These are phyloP conservation scores for Lachnellula hyalina DNA, from an alignment of 2,329 filamentous ascomycete genomes.

Conservation along the genomic window DNA sequence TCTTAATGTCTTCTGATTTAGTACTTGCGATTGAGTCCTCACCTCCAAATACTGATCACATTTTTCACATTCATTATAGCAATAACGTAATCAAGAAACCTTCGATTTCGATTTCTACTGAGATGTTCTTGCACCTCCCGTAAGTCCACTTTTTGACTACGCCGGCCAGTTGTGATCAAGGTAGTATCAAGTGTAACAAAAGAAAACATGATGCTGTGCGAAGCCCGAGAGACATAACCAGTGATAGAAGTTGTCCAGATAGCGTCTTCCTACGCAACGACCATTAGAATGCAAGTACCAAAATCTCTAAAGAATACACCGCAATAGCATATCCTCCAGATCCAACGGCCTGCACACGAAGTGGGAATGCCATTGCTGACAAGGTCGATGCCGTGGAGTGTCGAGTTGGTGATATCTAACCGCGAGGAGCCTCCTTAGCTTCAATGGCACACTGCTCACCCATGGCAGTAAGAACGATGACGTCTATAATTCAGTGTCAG, in stretches of 20 bases:
- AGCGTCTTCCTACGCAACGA: slow-evolving; percentile 38
- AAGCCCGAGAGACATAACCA: slow-evolving; percentile 32
- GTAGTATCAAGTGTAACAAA: slow-evolving; percentile 28
- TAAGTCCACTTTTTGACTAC: slow-evolving; percentile 32
- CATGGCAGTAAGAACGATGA: slow-evolving; percentile 93
- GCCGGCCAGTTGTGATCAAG: slow-evolving; percentile 30
- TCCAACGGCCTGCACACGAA: slow-evolving; percentile 21
- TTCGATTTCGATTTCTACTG: slow-evolving; percentile 31
- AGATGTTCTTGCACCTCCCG: slow-evolving; percentile 28
- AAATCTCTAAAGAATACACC: slow-evolving; percentile 26
- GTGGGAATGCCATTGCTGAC: slow-evolving; percentile 26
- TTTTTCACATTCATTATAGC: neutral
- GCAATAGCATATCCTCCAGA: slow-evolving; percentile 19
- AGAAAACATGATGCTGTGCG: slow-evolving; percentile 24
- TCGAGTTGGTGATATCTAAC: slow-evolving; percentile 22
- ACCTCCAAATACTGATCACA: neutral
- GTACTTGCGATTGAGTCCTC: too few relatives aligned
- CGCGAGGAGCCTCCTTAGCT: slow-evolving; percentile 78
- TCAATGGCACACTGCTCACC: slow-evolving; percentile 89
- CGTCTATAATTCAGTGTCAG: slow-evolving; percentile 49
- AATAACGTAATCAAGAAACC: slow-evolving; percentile 12
- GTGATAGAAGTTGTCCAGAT: slow-evolving; percentile 43
- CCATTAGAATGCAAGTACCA: slow-evolving; percentile 36
- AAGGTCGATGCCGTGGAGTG: slow-evolving; percentile 25
- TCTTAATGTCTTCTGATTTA: too few relatives aligned